phyloP scores from a whole-genome alignment of 2,329 filamentous ascomycete species.

The Eutypa lata region DNA sequence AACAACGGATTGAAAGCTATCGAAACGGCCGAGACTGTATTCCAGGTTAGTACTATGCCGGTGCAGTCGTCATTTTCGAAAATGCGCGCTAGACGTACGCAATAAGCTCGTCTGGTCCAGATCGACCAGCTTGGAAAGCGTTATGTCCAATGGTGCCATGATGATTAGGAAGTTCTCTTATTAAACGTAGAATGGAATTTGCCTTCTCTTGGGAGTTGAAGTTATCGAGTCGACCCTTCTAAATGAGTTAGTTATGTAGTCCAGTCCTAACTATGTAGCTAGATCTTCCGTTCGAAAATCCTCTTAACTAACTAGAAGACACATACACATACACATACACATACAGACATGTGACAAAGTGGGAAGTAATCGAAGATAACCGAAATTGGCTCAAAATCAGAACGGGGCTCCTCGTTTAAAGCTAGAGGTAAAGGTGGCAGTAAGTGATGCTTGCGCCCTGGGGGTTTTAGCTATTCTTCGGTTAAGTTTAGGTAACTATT shows the following conservation, averaged over 20 bases:
- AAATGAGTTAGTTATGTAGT: background rate
- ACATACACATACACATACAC: too few species aligned
- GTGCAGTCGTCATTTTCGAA: constrained; percentile 6
- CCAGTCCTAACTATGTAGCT: background rate
- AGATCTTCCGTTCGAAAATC: too few species aligned
- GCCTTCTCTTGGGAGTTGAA: background rate
- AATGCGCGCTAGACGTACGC: constrained; percentile 44
- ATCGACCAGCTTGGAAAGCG: constrained; percentile 52
- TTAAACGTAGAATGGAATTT: background rate
- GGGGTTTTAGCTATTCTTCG: too few species aligned
- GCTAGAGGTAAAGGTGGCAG: too few species aligned
- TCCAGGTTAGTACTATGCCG: constrained; percentile 13
- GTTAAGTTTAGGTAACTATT: too few species aligned
- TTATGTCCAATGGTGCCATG: constrained; percentile 37
- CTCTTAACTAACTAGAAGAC: too few species aligned
- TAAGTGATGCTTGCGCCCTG: too few species aligned
- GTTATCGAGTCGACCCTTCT: too few species aligned
- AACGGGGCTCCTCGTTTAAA: background rate
- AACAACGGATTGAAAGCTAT: constrained; percentile 98
- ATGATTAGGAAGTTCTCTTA: constrained; percentile 4
- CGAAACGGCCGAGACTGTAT: constrained; percentile 69
- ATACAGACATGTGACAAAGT: background rate
- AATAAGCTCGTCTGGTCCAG: constrained; percentile 64
- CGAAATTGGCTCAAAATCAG: background rate
- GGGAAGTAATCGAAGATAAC: background rate